phyloP scores from a whole-genome alignment of 2,329 filamentous ascomycete genomes.

The Chrysoporthe deuterocubensis region DNA sequence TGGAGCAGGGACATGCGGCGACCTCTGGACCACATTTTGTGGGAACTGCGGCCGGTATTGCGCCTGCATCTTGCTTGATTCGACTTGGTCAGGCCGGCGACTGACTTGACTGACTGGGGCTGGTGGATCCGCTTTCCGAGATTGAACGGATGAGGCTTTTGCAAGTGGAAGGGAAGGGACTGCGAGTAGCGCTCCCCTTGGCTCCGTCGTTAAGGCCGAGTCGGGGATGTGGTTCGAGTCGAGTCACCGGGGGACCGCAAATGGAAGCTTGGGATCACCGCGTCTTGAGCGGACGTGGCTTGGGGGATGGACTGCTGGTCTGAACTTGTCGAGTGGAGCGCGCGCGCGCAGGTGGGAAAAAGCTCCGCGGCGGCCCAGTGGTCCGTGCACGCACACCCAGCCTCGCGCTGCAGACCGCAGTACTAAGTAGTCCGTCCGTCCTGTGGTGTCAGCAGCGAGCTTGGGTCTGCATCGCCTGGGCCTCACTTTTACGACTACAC shows the following conservation, averaged over 20 bases:
- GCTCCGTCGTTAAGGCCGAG: background rate
- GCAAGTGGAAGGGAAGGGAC: background rate
- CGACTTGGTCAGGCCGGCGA: conserved; percentile 28
- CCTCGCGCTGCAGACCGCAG: background rate
- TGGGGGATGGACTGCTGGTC: background rate
- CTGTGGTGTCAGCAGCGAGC: too few species aligned
- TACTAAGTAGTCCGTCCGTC: background rate
- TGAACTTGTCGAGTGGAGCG: background rate
- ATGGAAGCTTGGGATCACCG: background rate
- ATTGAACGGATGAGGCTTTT: conserved; percentile 3
- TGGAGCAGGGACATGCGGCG: conserved; percentile 52
- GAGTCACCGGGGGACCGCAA: background rate
- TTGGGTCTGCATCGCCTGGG: too few species aligned
- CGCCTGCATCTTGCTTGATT: conserved; percentile 51
- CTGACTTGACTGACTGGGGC: background rate
- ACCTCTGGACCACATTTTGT: conserved; percentile 55
- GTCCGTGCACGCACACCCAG: background rate
- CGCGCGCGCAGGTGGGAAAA: background rate
- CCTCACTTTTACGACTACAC: background rate
- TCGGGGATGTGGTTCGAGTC: conserved; percentile 2
- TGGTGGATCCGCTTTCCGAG: conserved; percentile 19
- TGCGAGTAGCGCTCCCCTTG: background rate
- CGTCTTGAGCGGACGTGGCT: conserved; percentile 4
- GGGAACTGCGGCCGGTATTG: conserved; percentile 55
- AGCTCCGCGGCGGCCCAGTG: background rate